Conservation (phyloP, 805 yeast genomes). For the Saturnispora galanensis region DNA sequence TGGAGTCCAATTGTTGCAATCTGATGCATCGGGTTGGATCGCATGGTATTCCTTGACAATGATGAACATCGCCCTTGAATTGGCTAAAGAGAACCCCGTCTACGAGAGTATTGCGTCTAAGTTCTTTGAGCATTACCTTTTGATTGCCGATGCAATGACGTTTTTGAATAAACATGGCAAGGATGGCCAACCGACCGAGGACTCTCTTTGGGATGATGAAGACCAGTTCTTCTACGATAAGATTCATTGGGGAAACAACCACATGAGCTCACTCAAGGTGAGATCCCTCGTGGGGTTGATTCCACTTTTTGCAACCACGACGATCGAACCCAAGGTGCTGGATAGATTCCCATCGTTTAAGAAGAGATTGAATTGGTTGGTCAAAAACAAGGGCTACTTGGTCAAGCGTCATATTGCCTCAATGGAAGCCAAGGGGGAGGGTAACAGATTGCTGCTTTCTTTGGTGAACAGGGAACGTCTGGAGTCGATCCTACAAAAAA, state of each 20-base stretch:
- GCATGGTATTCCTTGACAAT: constrained; percentile 84
- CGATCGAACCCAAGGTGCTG: constrained; percentile 76
- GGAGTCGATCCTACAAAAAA: constrained; percentile 59
- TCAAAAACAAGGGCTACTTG: constrained; percentile 55
- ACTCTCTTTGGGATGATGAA: constrained; percentile 80
- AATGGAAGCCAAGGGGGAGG: constrained; percentile 67
- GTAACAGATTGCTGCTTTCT: constrained; percentile 70
- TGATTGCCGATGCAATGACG: constrained; percentile 92
- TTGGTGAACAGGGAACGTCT: constrained; percentile 75
- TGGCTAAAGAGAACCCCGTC: constrained; percentile 74
- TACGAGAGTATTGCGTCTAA: constrained; percentile 92
- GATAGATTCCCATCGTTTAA: constrained; percentile 74
- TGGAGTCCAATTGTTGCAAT: constrained; percentile 84
- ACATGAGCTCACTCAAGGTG: constrained; percentile 65
- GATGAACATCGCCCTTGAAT: constrained; percentile 86
- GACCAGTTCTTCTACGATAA: constrained; percentile 89
- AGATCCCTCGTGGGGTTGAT: constrained; percentile 86
- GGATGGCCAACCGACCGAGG: constrained; percentile 32
- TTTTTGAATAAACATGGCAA: constrained; percentile 35
- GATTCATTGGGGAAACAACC: constrained; percentile 66
- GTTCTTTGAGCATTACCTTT: constrained; percentile 84
- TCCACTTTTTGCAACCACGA: constrained; percentile 81
- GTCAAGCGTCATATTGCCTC: constrained; percentile 81
- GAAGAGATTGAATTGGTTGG: constrained; percentile 76
- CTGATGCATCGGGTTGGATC: constrained; percentile 98